Evolutionary conservation across 768 basidiomycete species (phyloP).

Genomic region (Psilocybe cubensis): DNA sequence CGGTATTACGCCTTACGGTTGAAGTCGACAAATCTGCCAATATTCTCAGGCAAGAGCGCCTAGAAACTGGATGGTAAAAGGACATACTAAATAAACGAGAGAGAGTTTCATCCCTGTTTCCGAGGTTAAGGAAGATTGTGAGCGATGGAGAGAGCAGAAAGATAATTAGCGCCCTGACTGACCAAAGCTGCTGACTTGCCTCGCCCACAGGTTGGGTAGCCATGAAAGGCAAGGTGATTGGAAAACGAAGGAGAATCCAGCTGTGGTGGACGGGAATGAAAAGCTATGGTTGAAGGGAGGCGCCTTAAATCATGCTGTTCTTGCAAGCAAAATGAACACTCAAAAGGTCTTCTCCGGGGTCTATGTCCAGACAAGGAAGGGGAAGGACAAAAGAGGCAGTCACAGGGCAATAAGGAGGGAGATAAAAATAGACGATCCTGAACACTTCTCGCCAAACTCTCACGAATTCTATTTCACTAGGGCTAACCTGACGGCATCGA

Average conservation of each 20-base stretch:
- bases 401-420: conserved; percentile 36
- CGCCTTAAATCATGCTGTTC: conserved; percentile 47
- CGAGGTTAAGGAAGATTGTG: conserved; percentile 10
- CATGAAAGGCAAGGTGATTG: conserved; percentile 46
- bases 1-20: conserved; percentile 65
- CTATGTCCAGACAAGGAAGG: conserved; percentile 55
- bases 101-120: conserved; percentile 67
- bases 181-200: conserved; percentile 70
- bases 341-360: conserved; percentile 59
- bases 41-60: conserved; percentile 7
- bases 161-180: conserved; percentile 30
- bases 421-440: conserved; percentile 37
- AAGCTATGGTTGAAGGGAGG: conserved; percentile 42
- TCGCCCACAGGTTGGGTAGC: conserved; percentile 59
- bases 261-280: conserved; percentile 44
- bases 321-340: conserved; percentile 52
- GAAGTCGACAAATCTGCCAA: conserved; percentile 60
- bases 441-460: conserved; percentile 39
- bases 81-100: conserved; percentile 59
- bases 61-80: conserved; percentile 3
- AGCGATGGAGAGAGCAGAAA: conserved; percentile 1
- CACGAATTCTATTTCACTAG: conserved; percentile 37
- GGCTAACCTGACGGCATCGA: conserved; percentile 27
- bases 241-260: conserved; percentile 27
- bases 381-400: conserved; percentile 47